Conservation (phyloP, 805 yeast species). For the Metschnikowia lochheadii region DNA sequence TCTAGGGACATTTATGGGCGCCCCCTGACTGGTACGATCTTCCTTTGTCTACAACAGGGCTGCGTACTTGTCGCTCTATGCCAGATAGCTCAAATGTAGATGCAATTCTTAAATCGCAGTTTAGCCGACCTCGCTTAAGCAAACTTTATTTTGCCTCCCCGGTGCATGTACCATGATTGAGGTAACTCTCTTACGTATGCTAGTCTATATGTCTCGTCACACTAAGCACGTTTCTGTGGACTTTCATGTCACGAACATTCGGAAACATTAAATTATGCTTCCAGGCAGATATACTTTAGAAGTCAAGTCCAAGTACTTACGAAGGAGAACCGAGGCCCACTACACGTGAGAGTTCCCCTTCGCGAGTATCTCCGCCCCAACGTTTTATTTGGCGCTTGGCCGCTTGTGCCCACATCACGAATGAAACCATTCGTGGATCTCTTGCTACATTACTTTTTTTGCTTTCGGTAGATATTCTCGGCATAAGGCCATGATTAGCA, state of each 20-base stretch:
- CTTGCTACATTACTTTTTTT: background rate
- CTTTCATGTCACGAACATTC: background rate
- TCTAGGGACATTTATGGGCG: too few relatives aligned
- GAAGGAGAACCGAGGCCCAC: too few relatives aligned
- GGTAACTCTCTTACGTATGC: background rate
- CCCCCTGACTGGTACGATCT: too few relatives aligned
- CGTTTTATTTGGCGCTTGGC: too few relatives aligned
- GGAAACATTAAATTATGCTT: background rate
- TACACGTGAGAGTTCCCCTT: too few relatives aligned
- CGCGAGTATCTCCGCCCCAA: background rate
- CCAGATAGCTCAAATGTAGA: background rate
- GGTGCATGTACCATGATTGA: background rate
- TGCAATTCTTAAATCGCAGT: background rate
- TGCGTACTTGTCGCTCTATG: background rate
- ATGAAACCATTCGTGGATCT: background rate
- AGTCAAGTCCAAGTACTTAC: too few relatives aligned
- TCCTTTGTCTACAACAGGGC: background rate
- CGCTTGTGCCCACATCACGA: background rate
- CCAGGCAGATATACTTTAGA: background rate
- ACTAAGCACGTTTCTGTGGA: background rate
- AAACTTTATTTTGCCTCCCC: background rate
- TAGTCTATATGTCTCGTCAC: background rate
- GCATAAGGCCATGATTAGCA: background rate
- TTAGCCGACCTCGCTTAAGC: conserved; percentile 3
- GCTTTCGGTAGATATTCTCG: background rate